Conservation (phyloP, 2,329 filamentous ascomycete species). For the Xylariaceae sp. region DNA sequence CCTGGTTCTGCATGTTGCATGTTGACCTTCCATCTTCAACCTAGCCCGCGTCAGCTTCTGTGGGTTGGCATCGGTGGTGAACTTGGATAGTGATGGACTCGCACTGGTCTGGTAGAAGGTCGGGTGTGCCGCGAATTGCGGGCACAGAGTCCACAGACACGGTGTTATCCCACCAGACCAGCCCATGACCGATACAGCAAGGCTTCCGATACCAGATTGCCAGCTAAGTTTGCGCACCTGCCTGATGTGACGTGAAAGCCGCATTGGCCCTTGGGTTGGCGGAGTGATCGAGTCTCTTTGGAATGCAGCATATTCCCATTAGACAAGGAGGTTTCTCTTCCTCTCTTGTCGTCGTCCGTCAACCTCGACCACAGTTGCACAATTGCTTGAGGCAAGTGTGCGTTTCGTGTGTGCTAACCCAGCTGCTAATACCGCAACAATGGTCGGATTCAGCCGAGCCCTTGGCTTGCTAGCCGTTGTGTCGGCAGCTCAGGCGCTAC, state of each 20-base stretch:
- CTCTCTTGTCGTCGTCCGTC: too few species aligned
- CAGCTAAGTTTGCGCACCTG: background rate
- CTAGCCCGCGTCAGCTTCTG: background rate
- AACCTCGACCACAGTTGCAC: too few species aligned
- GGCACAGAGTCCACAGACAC: too few species aligned
- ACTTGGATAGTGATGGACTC: background rate
- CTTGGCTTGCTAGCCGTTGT: constrained; percentile 20
- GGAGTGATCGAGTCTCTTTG: too few species aligned
- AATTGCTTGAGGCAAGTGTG: too few species aligned
- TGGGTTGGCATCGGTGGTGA: too few species aligned
- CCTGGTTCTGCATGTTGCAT: background rate
- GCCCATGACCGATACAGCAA: background rate
- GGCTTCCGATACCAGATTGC: background rate
- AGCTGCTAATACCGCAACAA: constrained; percentile 10
- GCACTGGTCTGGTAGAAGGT: too few species aligned
- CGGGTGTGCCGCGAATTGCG: too few species aligned
- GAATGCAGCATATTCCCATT: too few species aligned
- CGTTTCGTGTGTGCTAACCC: constrained; percentile 7
- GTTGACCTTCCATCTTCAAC: background rate
- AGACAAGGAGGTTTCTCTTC: too few species aligned
- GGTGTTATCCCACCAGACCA: too few species aligned
- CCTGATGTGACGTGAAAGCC: background rate
- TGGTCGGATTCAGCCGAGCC: constrained; percentile 15
- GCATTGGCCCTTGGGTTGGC: background rate
- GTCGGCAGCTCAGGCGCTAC: constrained; percentile 21